Evolutionary conservation across 192 early-diverging fungal species (phyloP).

Genomic region (Piromyces sp.): DNA sequence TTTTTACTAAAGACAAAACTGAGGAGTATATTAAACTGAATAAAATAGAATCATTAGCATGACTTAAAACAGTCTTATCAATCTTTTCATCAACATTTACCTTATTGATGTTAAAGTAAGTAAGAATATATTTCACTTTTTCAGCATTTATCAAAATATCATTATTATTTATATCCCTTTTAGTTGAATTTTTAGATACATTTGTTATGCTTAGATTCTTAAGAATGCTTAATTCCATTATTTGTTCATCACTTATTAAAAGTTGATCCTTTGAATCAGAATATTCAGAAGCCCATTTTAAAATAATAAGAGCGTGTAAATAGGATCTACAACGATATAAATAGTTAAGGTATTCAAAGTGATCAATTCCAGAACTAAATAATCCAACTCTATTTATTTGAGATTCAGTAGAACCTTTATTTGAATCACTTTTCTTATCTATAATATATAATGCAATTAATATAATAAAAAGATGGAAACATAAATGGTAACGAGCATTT

Average conservation of each 20-base stretch:
- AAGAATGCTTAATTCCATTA: not conserved
- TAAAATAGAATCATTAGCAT: not conserved
- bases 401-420: not conserved
- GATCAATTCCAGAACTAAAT: not conserved
- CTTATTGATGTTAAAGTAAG: not conserved
- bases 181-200: not conserved
- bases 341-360: not conserved
- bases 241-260: not conserved
- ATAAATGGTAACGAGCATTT: not conserved
- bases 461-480: not conserved
- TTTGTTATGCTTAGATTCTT: not conserved
- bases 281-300: not conserved
- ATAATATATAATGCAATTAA: not conserved
- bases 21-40: not conserved
- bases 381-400: not conserved
- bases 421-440: not conserved
- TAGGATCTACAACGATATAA: not conserved
- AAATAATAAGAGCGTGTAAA: not conserved
- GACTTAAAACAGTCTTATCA: not conserved
- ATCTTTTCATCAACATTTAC: not conserved
- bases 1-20: not conserved
- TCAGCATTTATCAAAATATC: not conserved
- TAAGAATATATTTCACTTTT: not conserved
- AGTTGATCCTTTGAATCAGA: not conserved
- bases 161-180: not conserved